These are phyloP conservation scores for Citrus maxima DNA, from an alignment of 345 rosid species.

Conservation along the genomic window DNA sequence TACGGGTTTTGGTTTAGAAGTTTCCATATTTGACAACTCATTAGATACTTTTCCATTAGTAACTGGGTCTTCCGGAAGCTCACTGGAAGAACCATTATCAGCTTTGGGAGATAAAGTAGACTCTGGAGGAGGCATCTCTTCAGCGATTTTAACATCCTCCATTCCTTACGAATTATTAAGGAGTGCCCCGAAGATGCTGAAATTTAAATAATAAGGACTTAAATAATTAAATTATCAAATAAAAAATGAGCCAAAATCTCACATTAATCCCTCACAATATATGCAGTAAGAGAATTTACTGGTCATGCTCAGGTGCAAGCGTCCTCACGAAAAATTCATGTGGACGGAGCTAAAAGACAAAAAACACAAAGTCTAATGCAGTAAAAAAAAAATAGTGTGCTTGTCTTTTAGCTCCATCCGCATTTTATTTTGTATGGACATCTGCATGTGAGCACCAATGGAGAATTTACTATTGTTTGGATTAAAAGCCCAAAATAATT, in stretches of 20 bases:
- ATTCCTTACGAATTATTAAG: slow-evolving; percentile 26
- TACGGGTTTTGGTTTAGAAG: slow-evolving; percentile 15
- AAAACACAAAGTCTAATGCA: no score
- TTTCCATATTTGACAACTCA: slow-evolving; percentile 1
- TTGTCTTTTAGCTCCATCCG: no score
- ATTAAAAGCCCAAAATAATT: not conserved
- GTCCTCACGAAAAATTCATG: no score
- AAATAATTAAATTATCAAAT: not conserved
- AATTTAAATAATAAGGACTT: slow-evolving; percentile 10
- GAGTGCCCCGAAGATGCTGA: slow-evolving; percentile 21
- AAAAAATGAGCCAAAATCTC: not conserved
- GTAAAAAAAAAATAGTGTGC: no score
- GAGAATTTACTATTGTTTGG: not conserved
- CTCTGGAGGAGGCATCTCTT: slow-evolving; percentile 26
- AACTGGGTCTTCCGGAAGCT: slow-evolving; percentile 13
- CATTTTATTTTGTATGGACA: no score
- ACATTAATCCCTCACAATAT: not conserved
- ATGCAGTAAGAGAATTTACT: not conserved
- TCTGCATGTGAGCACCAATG: no score
- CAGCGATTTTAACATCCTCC: slow-evolving; percentile 43
- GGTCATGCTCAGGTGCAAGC: no score
- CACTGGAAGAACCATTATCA: slow-evolving; percentile 9
- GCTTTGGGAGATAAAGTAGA: slow-evolving; percentile 16
- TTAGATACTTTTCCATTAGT: slow-evolving; percentile 19
- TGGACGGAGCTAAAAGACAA: no score